These are phyloP conservation scores for Danielia reshetovae DNA, from an alignment of 805 yeast species.

Conservation along the genomic window DNA sequence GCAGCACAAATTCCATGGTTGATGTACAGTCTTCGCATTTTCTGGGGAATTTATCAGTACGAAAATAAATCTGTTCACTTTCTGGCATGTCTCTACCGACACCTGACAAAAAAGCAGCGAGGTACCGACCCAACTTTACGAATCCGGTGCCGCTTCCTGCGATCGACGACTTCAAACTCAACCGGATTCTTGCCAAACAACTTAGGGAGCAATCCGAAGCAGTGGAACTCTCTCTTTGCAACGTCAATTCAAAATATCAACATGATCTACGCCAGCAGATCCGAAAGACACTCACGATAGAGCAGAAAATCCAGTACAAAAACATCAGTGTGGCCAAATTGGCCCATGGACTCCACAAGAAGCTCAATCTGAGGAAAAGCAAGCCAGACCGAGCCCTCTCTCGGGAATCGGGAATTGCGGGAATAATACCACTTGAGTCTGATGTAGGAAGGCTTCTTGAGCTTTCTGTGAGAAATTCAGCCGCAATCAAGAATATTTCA, in stretches of 20 bases:
- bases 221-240: conserved; percentile 24
- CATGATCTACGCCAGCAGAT: conserved; percentile 34
- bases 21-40: too few relatives aligned
- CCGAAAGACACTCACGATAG: conserved; percentile 29
- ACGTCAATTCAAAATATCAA: conserved; percentile 30
- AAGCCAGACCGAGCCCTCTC: too few relatives aligned
- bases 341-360: conserved; percentile 18
- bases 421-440: too few relatives aligned
- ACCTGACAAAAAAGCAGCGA: not conserved
- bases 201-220: conserved; percentile 26
- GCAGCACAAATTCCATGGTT: too few relatives aligned
- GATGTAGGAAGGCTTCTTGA: conserved; percentile 1
- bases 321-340: conserved; percentile 34
- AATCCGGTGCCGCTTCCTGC: conserved; percentile 14
- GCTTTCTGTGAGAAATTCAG: not conserved
- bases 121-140: conserved; percentile 5
- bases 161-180: conserved; percentile 29
- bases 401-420: not conserved
- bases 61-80: too few relatives aligned
- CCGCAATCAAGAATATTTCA: conserved; percentile 3
- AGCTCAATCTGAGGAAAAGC: not conserved
- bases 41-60: too few relatives aligned
- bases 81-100: not conserved
- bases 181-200: conserved; percentile 22
- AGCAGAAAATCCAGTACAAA: conserved; percentile 38